A percentile compares a stretch with the other conserved stretches of the same genome.
Evolutionary conservation across 2,329 filamentous ascomycete species (phyloP).

Genomic region (Metarhizium anisopliae): DNA sequence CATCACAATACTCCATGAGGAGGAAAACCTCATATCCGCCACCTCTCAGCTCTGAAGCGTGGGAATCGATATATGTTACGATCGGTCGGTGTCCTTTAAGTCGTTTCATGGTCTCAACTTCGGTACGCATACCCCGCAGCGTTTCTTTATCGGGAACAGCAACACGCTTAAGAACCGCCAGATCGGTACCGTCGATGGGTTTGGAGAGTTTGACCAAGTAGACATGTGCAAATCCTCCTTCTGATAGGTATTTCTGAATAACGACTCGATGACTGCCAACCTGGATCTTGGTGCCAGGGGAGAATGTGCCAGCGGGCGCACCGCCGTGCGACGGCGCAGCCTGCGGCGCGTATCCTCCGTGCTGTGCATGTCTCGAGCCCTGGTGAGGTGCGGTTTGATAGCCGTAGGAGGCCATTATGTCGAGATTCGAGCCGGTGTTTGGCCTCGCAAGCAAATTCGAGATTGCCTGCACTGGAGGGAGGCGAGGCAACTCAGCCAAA

Average conservation of each 20-base stretch:
- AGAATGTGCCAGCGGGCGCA: constrained; percentile 75
- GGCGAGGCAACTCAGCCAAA: not conserved
- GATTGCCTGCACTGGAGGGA: not conserved
- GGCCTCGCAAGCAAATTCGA: not conserved
- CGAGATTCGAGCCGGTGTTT: not conserved
- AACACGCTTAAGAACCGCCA: constrained; percentile 85
- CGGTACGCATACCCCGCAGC: constrained; percentile 89
- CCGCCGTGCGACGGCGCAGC: constrained; percentile 13
- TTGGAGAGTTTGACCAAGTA: constrained; percentile 86
- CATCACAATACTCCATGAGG: constrained; percentile 95
- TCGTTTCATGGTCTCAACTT: constrained; percentile 99
- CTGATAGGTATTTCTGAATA: constrained; percentile 94
- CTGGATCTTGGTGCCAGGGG: constrained; percentile 91
- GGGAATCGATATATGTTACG: constrained; percentile 96
- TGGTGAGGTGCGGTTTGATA: constrained; percentile 21
- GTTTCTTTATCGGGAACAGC: constrained; percentile 94
- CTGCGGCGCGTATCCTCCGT: constrained; percentile 34
- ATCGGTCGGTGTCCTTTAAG: constrained; percentile 93
- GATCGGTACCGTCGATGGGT: constrained; percentile 67
- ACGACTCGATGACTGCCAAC: constrained; percentile 87
- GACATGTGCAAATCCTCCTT: constrained; percentile 96
- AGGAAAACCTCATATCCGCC: constrained; percentile 97
- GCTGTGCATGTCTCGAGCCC: constrained; percentile 25
- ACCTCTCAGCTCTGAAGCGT: constrained; percentile 85
- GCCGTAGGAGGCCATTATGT: constrained; percentile 28